Evolutionary conservation across 139 green algal species (phyloP), one percentile per base, ranked within the genome.

Genomic region (Chlorella ohadii): DNA sequence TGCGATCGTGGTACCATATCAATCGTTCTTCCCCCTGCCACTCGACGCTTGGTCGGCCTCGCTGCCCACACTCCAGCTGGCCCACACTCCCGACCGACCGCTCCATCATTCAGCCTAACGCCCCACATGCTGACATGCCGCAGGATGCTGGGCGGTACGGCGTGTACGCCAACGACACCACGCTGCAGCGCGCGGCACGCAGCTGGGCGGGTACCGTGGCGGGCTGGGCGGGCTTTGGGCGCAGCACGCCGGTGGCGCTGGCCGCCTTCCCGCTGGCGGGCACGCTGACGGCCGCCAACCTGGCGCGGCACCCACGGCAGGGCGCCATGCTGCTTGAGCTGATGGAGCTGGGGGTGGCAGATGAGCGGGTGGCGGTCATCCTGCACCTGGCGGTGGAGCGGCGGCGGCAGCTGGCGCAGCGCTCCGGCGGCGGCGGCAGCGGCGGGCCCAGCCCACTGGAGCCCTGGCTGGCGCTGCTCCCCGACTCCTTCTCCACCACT

Each of bases 331-430:
- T 90, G 72, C 70, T 33, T 27, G 33, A 81, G 9, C 57, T 94
- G 76, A 9, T 91, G 67, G 80, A 91, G 28, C 64, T 84, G 55
- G 91, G 91, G 0, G 27, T 91, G 33, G 22, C 91, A 31, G 92
- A 96, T 57, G 91, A 95, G 81, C 88, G 93, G 1, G 82, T 57
- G 3, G 59, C 88, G 0, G 86, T 96, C 4, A 91, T 96, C 27
- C 56, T 94, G 76, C 85, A 91, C 75, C 87, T 97, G 72, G 61
- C 92, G 51, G 64, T 96, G 33, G 92, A 97, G 78, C 77, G 82
- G n/a, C 86, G 80, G n/a, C 59, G 77, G 6, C 41, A 47, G 63
- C 57, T 61, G n/a, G 6, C 39, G 39, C 39, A 56, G 55, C 55
- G n/a, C 27, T 11, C 27, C 41, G 39, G 38, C 17, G 39, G 38